phyloP scores from a whole-genome alignment of 2,329 filamentous ascomycete genomes.

The Helminthosporium solani region DNA sequence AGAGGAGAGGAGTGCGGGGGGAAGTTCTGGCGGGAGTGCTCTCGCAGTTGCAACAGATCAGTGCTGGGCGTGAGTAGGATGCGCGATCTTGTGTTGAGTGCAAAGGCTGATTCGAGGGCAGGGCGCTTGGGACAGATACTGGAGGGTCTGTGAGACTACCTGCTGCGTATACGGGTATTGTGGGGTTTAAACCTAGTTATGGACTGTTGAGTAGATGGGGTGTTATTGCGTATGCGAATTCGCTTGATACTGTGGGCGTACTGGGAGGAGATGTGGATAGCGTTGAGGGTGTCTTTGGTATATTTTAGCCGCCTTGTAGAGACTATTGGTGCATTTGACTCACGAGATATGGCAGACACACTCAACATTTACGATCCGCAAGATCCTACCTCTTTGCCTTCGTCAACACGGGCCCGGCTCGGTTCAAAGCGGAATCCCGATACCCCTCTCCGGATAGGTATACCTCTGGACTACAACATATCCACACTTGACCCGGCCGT shows the following conservation, averaged over 20 bases:
- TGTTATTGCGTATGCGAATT: constrained; percentile 89
- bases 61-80: constrained; percentile 55
- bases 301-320: background rate
- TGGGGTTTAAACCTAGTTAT: constrained; percentile 91
- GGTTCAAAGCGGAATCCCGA: background rate
- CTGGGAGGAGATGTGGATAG: constrained; percentile 59
- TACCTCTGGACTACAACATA: constrained; percentile 82
- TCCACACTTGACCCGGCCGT: constrained; percentile 71
- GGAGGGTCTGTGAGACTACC: constrained; percentile 86
- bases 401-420: constrained; percentile 53
- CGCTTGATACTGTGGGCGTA: constrained; percentile 84
- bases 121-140: constrained; percentile 87
- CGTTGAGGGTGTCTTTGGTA: constrained; percentile 47
- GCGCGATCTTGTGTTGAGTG: background rate
- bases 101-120: constrained; percentile 29
- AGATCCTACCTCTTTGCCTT: constrained; percentile 73
- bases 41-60: constrained; percentile 71
- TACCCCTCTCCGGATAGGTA: constrained; percentile 51
- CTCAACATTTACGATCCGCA: constrained; percentile 63
- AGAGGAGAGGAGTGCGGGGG: constrained; percentile 41
- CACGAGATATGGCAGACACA: constrained; percentile 36
- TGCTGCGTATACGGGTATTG: constrained; percentile 78
- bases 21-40: constrained; percentile 89
- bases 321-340: background rate
- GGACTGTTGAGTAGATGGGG: constrained; percentile 83